Percentiles rank a stretch among this genome's conserved stretches.
Evolutionary conservation across 2,329 filamentous ascomycete genomes (phyloP).

Genomic region (Beauveria bassiana): DNA sequence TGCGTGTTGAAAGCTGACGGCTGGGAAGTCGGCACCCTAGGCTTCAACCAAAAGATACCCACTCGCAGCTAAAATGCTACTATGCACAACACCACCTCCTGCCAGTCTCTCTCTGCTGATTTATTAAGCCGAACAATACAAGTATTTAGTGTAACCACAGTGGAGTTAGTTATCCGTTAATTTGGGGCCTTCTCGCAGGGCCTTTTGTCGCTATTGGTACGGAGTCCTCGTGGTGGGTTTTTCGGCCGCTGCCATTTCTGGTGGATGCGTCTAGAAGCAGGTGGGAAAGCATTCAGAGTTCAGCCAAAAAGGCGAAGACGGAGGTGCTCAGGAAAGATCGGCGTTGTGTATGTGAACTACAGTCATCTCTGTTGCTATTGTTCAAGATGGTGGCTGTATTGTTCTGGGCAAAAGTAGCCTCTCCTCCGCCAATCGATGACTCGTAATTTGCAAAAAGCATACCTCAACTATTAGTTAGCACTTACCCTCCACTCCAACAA

Average conservation of each 20-base stretch:
- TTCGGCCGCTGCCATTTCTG: background rate
- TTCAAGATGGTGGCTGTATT: too few species aligned
- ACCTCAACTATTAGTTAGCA: too few species aligned
- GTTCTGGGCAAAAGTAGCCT: too few species aligned
- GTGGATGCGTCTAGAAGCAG: background rate
- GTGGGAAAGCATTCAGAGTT: background rate
- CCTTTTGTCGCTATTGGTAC: background rate
- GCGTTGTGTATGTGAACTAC: too few species aligned
- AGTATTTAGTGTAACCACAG: background rate
- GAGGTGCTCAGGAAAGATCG: too few species aligned
- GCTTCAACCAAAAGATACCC: background rate
- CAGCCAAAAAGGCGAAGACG: too few species aligned
- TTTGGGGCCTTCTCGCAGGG: background rate
- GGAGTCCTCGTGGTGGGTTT: background rate
- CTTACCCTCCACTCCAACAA: too few species aligned
- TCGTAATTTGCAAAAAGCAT: too few species aligned
- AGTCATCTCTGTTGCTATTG: too few species aligned
- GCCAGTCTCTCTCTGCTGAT: background rate
- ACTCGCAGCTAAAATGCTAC: background rate
- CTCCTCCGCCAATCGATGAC: too few species aligned
- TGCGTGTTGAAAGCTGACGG: background rate
- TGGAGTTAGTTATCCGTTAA: background rate
- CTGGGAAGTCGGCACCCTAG: background rate
- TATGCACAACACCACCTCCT: background rate
- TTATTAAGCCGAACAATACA: constrained; percentile 1